Evolutionary conservation across 2,329 filamentous ascomycete species (phyloP).

Genomic region (Lasiodiplodia citricola): DNA sequence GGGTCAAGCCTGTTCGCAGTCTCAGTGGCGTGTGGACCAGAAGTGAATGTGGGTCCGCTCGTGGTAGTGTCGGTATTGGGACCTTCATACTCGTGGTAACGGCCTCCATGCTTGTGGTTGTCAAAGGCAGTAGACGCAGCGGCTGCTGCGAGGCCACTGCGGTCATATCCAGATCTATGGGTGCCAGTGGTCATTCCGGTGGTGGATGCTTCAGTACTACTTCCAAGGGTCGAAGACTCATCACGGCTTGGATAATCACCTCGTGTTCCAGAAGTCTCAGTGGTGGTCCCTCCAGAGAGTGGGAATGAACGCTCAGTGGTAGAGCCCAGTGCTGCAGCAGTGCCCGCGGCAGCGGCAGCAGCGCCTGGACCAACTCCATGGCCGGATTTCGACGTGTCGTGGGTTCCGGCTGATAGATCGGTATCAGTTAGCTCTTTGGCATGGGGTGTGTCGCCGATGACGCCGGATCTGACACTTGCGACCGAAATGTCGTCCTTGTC

Average conservation of each 20-base stretch:
- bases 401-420: conserved; percentile 8
- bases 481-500: conserved; percentile 33
- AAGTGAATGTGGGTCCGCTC: conserved; percentile 28
- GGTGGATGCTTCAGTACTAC: not conserved
- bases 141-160: conserved; percentile 39
- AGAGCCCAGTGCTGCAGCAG: conserved; percentile 30
- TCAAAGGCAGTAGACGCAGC: conserved; percentile 30
- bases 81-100: conserved; percentile 30
- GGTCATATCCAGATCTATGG: conserved; percentile 29
- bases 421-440: conserved; percentile 23
- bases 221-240: not conserved
- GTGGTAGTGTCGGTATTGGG: not conserved
- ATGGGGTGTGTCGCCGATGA: conserved; percentile 39
- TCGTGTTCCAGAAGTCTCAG: conserved; percentile 8
- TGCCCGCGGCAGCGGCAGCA: not conserved
- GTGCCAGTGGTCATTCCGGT: not conserved
- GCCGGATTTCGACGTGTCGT: not conserved
- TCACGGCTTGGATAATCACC: not conserved
- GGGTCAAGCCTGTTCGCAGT: conserved; percentile 43
- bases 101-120: conserved; percentile 23
- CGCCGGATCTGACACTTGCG: conserved; percentile 48
- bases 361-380: not conserved
- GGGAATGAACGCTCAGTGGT: conserved; percentile 43
- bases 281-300: conserved; percentile 37
- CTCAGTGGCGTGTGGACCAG: conserved; percentile 39